These are phyloP conservation scores for Stellera chamaejasme DNA, from an alignment of 345 rosid genomes.

Conservation along the genomic window DNA sequence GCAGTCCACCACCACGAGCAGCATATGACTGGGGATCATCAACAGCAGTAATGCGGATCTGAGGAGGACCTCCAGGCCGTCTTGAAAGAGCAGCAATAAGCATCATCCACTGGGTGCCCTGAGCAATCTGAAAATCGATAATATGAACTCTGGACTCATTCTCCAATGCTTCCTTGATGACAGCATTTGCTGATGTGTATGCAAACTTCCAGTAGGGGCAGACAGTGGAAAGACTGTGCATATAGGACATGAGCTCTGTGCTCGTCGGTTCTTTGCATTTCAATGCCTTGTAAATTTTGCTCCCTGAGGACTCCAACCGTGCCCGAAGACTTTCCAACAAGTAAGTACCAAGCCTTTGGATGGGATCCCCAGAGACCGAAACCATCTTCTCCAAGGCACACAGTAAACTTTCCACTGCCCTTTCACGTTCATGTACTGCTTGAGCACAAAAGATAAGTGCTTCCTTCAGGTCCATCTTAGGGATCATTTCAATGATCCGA, in stretches of 20 bases:
- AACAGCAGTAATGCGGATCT: constrained; percentile 70
- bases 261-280: constrained; percentile 79
- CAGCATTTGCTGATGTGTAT: constrained; percentile 63
- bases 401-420: constrained; percentile 48
- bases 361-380: constrained; percentile 77
- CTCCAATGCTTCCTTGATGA: constrained; percentile 54
- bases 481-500: constrained; percentile 42
- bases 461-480: constrained; percentile 48
- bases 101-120: constrained; percentile 71
- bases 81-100: constrained; percentile 51
- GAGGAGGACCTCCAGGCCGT: constrained; percentile 67
- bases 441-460: constrained; percentile 62
- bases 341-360: constrained; percentile 80
- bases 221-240: constrained; percentile 58
- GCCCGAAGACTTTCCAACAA: constrained; percentile 94
- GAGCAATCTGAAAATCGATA: constrained; percentile 84
- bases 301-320: constrained; percentile 77
- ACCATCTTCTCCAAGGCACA: constrained; percentile 76
- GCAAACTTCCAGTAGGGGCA: constrained; percentile 97
- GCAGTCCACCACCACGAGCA: constrained; percentile 94
- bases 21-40: constrained; percentile 85
- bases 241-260: constrained; percentile 88
- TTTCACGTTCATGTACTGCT: constrained; percentile 40
- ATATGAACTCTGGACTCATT: constrained; percentile 68
- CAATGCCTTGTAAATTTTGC: constrained; percentile 74